Conservation (phyloP, 1,139 yeast species). For the Suhomyces taliae region DNA sequence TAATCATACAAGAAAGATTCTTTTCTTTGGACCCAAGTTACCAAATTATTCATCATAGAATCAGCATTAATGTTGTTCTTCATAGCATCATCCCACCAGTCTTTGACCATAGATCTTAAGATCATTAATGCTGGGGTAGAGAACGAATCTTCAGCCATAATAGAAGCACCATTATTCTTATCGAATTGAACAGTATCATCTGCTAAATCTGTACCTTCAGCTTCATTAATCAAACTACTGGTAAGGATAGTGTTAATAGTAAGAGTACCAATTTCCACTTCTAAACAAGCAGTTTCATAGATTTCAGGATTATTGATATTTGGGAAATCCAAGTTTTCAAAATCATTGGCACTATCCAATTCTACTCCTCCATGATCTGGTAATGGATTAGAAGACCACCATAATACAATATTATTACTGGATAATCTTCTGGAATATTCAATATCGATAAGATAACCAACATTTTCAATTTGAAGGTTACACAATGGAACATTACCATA, state of each 20-base stretch:
- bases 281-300: conserved; percentile 77
- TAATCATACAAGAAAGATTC: conserved; percentile 76
- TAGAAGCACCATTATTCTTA: conserved; percentile 48
- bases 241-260: conserved; percentile 85
- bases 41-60: conserved; percentile 76
- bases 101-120: conserved; percentile 72
- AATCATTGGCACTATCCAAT: conserved; percentile 52
- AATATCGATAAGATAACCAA: conserved; percentile 79
- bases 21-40: conserved; percentile 83
- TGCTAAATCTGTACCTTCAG: conserved; percentile 83
- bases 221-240: conserved; percentile 80
- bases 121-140: conserved; percentile 74
- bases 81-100: conserved; percentile 94
- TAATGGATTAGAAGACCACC: conserved; percentile 88
- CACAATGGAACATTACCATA: conserved; percentile 85
- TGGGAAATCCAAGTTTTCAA: conserved; percentile 70
- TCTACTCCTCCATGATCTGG: conserved; percentile 90
- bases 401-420: conserved; percentile 67
- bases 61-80: conserved; percentile 73
- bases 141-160: conserved; percentile 74
- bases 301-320: conserved; percentile 77
- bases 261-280: conserved; percentile 74
- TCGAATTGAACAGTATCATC: conserved; percentile 48
- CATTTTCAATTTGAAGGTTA: conserved; percentile 73
- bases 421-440: conserved; percentile 78